These are phyloP conservation scores for Sphagnum fallax DNA, from an alignment of 228 moss, liverwort and hornwort species.

Conservation along the genomic window DNA sequence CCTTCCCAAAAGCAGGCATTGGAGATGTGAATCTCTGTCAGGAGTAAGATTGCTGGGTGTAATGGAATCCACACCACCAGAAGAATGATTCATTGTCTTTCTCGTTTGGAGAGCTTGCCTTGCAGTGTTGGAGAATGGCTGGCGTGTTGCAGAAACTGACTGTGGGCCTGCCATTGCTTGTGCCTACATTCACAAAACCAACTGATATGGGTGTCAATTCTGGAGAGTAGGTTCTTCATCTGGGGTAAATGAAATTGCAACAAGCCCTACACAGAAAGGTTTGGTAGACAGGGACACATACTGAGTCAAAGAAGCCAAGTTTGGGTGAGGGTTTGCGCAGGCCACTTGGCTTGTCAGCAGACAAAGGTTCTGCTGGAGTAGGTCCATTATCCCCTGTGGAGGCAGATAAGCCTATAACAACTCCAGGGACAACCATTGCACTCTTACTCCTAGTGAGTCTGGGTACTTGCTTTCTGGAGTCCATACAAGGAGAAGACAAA, in stretches of 20 bases:
- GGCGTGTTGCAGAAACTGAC: constrained; percentile 13
- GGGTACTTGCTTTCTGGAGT: constrained; percentile 7
- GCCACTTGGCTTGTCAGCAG: constrained; percentile 43
- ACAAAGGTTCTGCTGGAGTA: constrained; percentile 12
- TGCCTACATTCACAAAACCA: constrained; percentile 17
- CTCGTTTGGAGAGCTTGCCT: constrained; percentile 14
- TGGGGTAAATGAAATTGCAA: too few relatives aligned
- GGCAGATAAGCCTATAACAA: constrained; percentile 15
- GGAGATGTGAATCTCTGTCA: constrained; percentile 6
- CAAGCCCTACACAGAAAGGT: too few relatives aligned
- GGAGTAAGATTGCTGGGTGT: constrained; percentile 1
- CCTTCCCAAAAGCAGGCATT: constrained; percentile 7
- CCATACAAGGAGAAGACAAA: constrained; percentile 8
- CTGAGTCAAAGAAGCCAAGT: constrained; percentile 84
- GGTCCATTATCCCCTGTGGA: constrained; percentile 3
- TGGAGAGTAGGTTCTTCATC: too few relatives aligned
- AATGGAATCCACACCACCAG: constrained; percentile 10
- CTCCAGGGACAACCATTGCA: constrained; percentile 20
- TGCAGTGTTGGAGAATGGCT: constrained; percentile 9
- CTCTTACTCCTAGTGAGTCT: constrained; percentile 31
- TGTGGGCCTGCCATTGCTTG: constrained; percentile 26
- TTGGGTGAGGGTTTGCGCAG: constrained; percentile 86
- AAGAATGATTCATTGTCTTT: constrained; percentile 2
- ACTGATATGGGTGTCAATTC: neutral
- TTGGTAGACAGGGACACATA: constrained; percentile 15